A percentile compares a stretch with the other conserved stretches of the same genome.
These are phyloP conservation scores for Chalciporus pseudorubinellus DNA, from an alignment of 768 basidiomycete genomes.

Conservation along the genomic window DNA sequence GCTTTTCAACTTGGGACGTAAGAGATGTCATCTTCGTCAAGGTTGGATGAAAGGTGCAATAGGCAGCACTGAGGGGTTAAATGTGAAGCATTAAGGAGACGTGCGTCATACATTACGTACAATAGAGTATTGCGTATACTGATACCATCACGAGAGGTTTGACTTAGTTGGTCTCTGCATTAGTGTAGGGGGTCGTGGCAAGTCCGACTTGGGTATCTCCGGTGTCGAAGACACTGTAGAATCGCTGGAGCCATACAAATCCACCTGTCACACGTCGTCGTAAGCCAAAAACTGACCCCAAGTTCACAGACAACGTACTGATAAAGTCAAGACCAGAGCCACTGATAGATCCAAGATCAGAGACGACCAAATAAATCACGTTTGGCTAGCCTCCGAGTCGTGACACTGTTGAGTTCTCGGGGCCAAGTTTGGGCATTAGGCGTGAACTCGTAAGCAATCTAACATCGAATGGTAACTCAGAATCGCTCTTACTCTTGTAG, in stretches of 20 bases:
- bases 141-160: neutral
- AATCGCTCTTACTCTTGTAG: too few relatives aligned
- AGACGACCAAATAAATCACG: conserved; percentile 56
- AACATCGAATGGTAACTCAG: neutral
- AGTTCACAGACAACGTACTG: conserved; percentile 35
- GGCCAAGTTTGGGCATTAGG: conserved; percentile 73
- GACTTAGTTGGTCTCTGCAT: conserved; percentile 39
- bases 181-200: conserved; percentile 39
- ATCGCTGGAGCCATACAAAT: conserved; percentile 57
- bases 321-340: conserved; percentile 67
- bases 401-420: conserved; percentile 49
- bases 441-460: conserved; percentile 54
- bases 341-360: conserved; percentile 47
- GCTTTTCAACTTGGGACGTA: conserved; percentile 25
- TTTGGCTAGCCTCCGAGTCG: conserved; percentile 53
- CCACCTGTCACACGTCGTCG: conserved; percentile 39
- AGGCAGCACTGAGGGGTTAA: neutral
- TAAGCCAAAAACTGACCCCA: neutral
- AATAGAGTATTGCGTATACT: too few relatives aligned
- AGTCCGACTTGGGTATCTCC: conserved; percentile 22
- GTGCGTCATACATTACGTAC: too few relatives aligned
- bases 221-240: conserved; percentile 55
- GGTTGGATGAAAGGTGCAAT: neutral
- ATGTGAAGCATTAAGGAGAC: too few relatives aligned
- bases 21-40: neutral